Evolutionary conservation across 2,329 filamentous ascomycete genomes (phyloP), one percentile per base, ranked within the genome.

Genomic region (Kalaharituber pfeilii): DNA sequence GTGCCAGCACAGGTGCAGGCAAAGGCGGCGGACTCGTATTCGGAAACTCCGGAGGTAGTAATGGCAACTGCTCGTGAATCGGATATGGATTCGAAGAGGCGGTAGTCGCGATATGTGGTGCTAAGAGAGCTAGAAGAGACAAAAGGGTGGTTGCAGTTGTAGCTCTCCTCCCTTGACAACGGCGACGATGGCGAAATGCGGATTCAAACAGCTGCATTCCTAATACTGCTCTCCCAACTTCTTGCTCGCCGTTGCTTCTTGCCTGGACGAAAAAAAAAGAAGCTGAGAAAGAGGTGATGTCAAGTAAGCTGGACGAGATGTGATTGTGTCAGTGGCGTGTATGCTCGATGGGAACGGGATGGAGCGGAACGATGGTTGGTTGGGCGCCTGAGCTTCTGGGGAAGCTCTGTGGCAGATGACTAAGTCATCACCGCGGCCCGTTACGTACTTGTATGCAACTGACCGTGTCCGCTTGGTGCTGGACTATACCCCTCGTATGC

Each of bases 101-200:
- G 15, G 44, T 13, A 18, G 67, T 68, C 49, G 68, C 67, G 45
- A 69, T 65, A 22, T 70, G 64, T 20, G 72, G 68, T 55, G 69
- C 70, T 20, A 75, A 72, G 63, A 80, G 68, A 61, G 80, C 78
- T 52, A 86, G 75, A 68, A 84, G 79, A 24, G 80, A 81, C 58
- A 86, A 69, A 56, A 86, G 69, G 49, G 82, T 67, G 44, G 73
- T 72, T 53, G 79, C 75, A 13, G 81, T 81, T 61, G 82, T 75
- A 9, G 33, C 5, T 39, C 13, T 18, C 2, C 13, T 13, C 13
- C 33, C 33, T 39, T 13, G 15, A 18, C 13, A 39, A 39, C 13
- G 13, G 15, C 33, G 33, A 9, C 13, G 33, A 18, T 18, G 20
- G 20, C 20, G 13, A 39, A 18, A 39, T 39, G 33, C 3, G 7